Percentiles rank a stretch among this genome's conserved stretches.
These are phyloP conservation scores for Acorus calamus DNA, from an alignment of 106 monocot genomes.

Conservation along the genomic window DNA sequence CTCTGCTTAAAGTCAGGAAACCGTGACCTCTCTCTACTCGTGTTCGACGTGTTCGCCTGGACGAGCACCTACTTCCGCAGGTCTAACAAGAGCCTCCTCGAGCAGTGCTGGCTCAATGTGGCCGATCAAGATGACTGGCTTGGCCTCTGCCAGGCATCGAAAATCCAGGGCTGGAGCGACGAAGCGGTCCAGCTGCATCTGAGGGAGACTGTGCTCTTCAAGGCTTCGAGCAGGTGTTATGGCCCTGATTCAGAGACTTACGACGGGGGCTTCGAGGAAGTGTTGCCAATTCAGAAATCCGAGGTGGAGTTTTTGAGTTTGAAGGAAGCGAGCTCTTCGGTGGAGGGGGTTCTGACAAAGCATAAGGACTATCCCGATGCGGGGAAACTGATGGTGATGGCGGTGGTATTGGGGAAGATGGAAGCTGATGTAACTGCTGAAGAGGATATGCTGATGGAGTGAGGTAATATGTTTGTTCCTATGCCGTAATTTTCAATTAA, in stretches of 20 bases:
- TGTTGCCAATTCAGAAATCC: slow-evolving; percentile 47
- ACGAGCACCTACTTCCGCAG: slow-evolving; percentile 51
- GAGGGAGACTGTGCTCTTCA: slow-evolving; percentile 57
- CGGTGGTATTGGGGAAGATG: slow-evolving; percentile 57
- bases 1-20: slow-evolving; percentile 45
- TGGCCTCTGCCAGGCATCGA: slow-evolving; percentile 29
- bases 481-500: no score
- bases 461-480: slow-evolving; percentile 2
- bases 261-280: slow-evolving; percentile 48
- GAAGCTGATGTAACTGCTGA: slow-evolving; percentile 10
- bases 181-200: slow-evolving; percentile 36
- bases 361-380: slow-evolving; percentile 88
- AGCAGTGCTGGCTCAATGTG: slow-evolving; percentile 77
- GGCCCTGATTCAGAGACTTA: slow-evolving; percentile 40
- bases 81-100: slow-evolving; percentile 59
- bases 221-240: slow-evolving; percentile 67
- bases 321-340: slow-evolving; percentile 26
- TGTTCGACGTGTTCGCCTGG: slow-evolving; percentile 86
- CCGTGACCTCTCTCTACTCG: slow-evolving; percentile 33
- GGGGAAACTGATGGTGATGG: slow-evolving; percentile 86
- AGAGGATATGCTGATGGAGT: slow-evolving; percentile 36
- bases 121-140: slow-evolving; percentile 80
- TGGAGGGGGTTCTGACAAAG: slow-evolving; percentile 68
- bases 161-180: slow-evolving; percentile 76
- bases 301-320: slow-evolving; percentile 13